These are phyloP conservation scores for Sicyos baderoa DNA, from an alignment of 306 rosid genomes.

Conservation along the genomic window DNA sequence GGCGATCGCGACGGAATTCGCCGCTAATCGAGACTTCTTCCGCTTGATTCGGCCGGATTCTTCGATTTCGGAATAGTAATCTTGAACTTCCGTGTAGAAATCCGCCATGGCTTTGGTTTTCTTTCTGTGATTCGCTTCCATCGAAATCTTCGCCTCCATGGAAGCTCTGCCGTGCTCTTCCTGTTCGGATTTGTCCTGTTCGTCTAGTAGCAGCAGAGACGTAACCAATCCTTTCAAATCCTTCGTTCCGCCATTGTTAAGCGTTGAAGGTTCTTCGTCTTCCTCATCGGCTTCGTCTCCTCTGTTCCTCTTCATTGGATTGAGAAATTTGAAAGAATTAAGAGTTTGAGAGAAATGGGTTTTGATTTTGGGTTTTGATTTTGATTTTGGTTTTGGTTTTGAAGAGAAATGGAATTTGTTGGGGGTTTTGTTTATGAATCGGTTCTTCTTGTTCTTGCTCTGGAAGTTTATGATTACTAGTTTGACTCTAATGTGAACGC, in stretches of 20 bases:
- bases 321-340: slow-evolving; percentile 7
- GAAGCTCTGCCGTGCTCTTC: slow-evolving; percentile 33
- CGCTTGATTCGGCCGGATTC: slow-evolving; percentile 41
- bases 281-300: slow-evolving; percentile 18
- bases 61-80: slow-evolving; percentile 36
- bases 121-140: slow-evolving; percentile 37
- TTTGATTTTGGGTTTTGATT: too few relatives aligned
- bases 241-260: slow-evolving; percentile 27
- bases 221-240: slow-evolving; percentile 50
- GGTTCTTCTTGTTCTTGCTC: slow-evolving; percentile 3
- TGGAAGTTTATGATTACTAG: slow-evolving; percentile 12
- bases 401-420: neutral
- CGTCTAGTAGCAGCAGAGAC: slow-evolving; percentile 45
- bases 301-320: slow-evolving; percentile 38
- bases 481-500: slow-evolving; percentile 37
- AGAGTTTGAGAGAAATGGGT: slow-evolving; percentile 3
- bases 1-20: slow-evolving; percentile 26
- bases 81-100: slow-evolving; percentile 39
- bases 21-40: slow-evolving; percentile 35
- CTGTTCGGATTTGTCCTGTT: slow-evolving; percentile 46
- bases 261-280: slow-evolving; percentile 17
- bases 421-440: neutral
- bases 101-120: slow-evolving; percentile 48
- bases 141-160: slow-evolving; percentile 37
- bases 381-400: neutral